Conservation (phyloP, 2,329 filamentous ascomycete species). For the Teratosphaeria gauchensis region DNA sequence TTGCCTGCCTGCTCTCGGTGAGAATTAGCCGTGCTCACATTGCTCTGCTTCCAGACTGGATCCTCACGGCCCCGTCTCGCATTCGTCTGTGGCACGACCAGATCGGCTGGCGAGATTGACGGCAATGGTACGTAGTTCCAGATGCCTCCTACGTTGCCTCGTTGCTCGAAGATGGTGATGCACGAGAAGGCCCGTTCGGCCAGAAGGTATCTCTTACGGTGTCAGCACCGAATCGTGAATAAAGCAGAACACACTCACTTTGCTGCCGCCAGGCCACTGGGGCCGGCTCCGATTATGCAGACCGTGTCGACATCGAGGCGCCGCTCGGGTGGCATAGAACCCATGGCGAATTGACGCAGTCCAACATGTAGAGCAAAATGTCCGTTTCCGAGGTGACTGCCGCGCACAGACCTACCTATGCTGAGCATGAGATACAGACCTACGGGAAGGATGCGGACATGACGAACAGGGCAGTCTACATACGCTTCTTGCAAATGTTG, state of each 20-base stretch:
- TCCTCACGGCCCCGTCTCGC: conserved; percentile 51
- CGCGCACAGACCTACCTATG: background rate
- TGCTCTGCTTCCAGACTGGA: conserved; percentile 42
- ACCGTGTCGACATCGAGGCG: conserved; percentile 46
- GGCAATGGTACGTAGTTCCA: conserved; percentile 64
- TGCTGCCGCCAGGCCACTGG: conserved; percentile 66
- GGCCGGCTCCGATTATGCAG: conserved; percentile 75
- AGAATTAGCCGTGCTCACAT: conserved; percentile 3
- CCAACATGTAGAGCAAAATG: background rate
- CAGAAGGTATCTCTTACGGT: conserved; percentile 50
- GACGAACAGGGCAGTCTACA: background rate
- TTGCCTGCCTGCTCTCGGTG: conserved; percentile 10
- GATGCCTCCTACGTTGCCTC: conserved; percentile 64
- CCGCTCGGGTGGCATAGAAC: conserved; percentile 25
- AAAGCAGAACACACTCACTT: conserved; percentile 39
- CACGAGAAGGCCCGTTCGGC: conserved; percentile 61
- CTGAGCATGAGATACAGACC: too few relatives aligned
- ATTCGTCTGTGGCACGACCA: conserved; percentile 57
- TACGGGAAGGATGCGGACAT: background rate
- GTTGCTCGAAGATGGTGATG: conserved; percentile 76
- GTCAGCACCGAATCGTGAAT: background rate
- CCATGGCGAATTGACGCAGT: conserved; percentile 11
- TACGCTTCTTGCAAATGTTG: too few relatives aligned
- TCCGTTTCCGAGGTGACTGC: background rate
- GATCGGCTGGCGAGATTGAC: conserved; percentile 34